Conservation (phyloP, 1,284 basidiomycete species). For the Sporisorium reilianum region DNA sequence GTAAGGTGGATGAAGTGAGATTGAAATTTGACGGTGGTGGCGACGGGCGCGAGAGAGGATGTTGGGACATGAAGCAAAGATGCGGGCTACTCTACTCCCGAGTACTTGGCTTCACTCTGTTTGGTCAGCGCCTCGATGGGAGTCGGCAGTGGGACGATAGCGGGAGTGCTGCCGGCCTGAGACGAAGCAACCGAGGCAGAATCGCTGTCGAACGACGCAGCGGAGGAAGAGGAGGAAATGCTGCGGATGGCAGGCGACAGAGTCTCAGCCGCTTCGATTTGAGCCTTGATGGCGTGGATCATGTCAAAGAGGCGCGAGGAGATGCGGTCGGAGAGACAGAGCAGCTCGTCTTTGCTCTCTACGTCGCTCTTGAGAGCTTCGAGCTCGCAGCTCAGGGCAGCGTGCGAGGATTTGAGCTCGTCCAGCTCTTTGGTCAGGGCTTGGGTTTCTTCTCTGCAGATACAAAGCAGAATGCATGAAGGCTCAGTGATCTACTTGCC, state of each 20-base stretch:
- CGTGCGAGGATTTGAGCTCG: background rate
- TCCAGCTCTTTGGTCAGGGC: conserved; percentile 14
- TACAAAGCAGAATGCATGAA: background rate
- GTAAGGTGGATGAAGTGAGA: background rate
- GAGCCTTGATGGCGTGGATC: conserved; percentile 20
- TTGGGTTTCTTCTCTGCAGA: conserved; percentile 12
- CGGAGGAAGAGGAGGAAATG: conserved; percentile 1
- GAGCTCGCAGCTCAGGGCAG: conserved; percentile 7
- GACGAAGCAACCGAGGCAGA: background rate
- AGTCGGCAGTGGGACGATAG: background rate
- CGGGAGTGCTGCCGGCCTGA: background rate
- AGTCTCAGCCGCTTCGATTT: conserved; percentile 31
- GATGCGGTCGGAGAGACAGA: conserved; percentile 36
- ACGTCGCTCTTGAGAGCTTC: conserved; percentile 13
- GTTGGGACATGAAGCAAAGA: background rate
- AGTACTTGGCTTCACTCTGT: conserved; percentile 25
- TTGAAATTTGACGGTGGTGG: background rate
- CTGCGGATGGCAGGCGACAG: conserved; percentile 38
- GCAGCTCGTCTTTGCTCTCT: conserved; percentile 32
- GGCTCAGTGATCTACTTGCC: background rate
- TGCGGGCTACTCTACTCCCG: background rate
- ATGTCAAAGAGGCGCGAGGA: conserved; percentile 26
- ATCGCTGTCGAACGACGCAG: conserved; percentile 1
- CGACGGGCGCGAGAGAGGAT: background rate
- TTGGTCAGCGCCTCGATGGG: conserved; percentile 12